phyloP scores from a whole-genome alignment of 345 rosid species.

The Anacardium occidentale region DNA sequence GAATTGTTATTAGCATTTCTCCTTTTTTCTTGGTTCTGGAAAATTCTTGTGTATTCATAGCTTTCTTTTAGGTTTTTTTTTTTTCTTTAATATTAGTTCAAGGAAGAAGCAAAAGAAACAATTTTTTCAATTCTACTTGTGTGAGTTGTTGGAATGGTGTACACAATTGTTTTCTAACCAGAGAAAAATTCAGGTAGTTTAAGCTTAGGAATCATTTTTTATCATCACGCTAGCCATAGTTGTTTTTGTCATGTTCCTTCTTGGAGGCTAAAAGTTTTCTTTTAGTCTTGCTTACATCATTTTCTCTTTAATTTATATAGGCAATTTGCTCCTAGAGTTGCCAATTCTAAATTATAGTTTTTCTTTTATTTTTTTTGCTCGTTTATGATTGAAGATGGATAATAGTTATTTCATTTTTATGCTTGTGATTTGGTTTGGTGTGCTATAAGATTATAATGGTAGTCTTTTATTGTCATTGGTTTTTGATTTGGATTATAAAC shows the following conservation, averaged over 20 bases:
- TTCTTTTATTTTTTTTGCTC: background rate
- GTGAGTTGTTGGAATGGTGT: background rate
- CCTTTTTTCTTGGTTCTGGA: background rate
- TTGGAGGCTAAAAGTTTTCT: background rate
- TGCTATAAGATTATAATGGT: background rate
- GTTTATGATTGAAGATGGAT: no score
- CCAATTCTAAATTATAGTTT: background rate
- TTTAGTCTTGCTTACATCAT: background rate
- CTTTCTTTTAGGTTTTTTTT: background rate
- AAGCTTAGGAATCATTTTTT: background rate
- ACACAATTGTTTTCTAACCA: background rate
- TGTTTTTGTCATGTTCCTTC: background rate
- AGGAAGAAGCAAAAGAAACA: no score
- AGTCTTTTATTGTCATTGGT: background rate
- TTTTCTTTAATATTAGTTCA: no score
- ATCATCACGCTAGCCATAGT: background rate
- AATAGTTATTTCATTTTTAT: background rate
- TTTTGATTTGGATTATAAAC: background rate
- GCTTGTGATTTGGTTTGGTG: conserved; percentile 1
- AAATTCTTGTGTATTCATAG: background rate
- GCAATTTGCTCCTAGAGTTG: background rate
- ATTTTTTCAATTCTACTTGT: background rate
- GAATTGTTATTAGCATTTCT: background rate
- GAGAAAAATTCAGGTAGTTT: background rate
- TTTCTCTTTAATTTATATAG: background rate